Evolutionary conservation across 306 rosid species (phyloP), one percentile per base, ranked within the genome.

Genomic region (Leucaena leucocephala): DNA sequence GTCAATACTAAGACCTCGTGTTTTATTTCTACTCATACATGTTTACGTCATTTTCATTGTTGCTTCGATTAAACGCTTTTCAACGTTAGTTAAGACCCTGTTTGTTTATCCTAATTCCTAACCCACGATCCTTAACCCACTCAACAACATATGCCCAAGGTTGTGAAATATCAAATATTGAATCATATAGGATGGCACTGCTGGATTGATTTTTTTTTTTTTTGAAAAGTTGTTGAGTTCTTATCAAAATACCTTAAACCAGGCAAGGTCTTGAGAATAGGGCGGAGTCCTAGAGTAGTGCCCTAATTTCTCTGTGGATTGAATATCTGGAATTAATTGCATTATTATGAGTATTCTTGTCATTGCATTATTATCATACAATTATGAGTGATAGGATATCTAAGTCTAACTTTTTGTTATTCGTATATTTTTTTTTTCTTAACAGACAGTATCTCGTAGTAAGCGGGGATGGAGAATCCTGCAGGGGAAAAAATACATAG

Each of bases 361-460:
- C 27, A 27, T 27, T 27, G 27, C 27, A 27, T 27, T 27, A 27
- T 27, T 27, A 27, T 27, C 27, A 27, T 27, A 27, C 27, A 27
- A 7, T 33, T n/a, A 22, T 46, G 13, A 48, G 62, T 15, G 0
- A 40, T 17, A 17, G 33, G 61, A 17, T 9, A 45, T 75, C 27
- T 44, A 19, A 76, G 27, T 27, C 6, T 27, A 2, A 61, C 72
- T 57, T 27, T 27, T 27, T 27, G 21, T 79, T 5, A 46, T 66
- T 69, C n/a, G 52, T 21, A 19, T 43, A 69, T 43, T 49, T 80
- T 5, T 27, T 27, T 57, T 45, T 27, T 42, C 54, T 68, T 5
- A 48, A 34, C 86, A 82, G 89, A 82, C 40, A 82, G 86, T 79
- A 82, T 76, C 80, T 85, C 84, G 62, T 85, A 82, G 84, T 82